phyloP scores from a whole-genome alignment of 768 basidiomycete species.

The Boletus speciosus region DNA sequence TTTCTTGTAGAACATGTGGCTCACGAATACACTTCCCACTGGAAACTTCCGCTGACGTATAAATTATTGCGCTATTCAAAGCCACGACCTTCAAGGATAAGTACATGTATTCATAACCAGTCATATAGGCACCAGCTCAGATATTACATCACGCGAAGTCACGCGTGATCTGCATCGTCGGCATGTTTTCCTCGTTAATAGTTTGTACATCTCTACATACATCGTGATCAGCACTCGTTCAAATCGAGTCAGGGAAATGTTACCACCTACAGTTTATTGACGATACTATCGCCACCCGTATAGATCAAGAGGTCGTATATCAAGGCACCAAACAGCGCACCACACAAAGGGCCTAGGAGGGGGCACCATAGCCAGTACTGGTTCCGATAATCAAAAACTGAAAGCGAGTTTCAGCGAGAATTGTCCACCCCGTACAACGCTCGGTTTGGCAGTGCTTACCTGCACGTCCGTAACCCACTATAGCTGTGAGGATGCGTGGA shows the following conservation, averaged over 20 bases:
- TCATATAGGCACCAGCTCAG: not conserved
- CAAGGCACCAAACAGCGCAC: conserved; percentile 48
- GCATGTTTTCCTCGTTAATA: not conserved
- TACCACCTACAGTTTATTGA: conserved; percentile 44
- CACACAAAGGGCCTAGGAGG: conserved; percentile 52
- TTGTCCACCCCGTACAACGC: conserved; percentile 33
- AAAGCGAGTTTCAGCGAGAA: not conserved
- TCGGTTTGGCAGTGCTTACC: conserved; percentile 10
- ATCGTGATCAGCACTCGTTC: not conserved
- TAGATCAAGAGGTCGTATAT: conserved; percentile 56
- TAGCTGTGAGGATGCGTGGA: conserved; percentile 57
- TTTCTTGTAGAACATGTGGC: conserved; percentile 2
- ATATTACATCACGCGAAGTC: not conserved
- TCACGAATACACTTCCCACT: not conserved
- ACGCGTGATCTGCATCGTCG: not conserved
- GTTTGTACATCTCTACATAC: not conserved
- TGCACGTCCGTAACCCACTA: conserved; percentile 56
- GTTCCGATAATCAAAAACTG: conserved; percentile 30
- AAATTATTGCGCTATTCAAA: not conserved
- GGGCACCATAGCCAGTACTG: conserved; percentile 73
- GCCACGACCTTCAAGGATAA: not conserved
- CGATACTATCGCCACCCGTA: conserved; percentile 46
- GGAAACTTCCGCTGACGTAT: not conserved
- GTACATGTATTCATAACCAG: not conserved
- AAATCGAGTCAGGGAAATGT: not conserved